A percentile compares a stretch with the other conserved stretches of the same genome.
phyloP scores from a whole-genome alignment of 1,139 yeast genomes.

The Kodamaea fungicola region DNA sequence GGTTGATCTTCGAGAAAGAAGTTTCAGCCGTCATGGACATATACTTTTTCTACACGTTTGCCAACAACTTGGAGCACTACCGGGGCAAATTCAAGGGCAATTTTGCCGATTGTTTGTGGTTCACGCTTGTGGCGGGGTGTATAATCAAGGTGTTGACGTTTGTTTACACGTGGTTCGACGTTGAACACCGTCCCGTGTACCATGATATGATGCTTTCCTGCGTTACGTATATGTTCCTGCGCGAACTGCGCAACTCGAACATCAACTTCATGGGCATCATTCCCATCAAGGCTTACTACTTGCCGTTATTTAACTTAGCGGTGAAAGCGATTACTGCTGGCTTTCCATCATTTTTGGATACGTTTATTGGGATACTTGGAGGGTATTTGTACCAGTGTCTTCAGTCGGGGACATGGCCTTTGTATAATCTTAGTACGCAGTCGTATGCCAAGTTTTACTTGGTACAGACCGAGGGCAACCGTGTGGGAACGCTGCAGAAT shows the following conservation, averaged over 20 bases:
- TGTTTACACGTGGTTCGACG: constrained; percentile 4
- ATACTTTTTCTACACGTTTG: constrained; percentile 55
- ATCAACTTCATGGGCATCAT: constrained; percentile 52
- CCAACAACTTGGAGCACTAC: constrained; percentile 48
- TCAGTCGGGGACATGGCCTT: constrained; percentile 50
- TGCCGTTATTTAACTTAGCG: constrained; percentile 54
- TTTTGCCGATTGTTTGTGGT: constrained; percentile 57
- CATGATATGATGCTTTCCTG: constrained; percentile 48
- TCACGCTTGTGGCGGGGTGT: constrained; percentile 43
- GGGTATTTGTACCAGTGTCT: constrained; percentile 61
- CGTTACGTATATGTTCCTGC: constrained; percentile 58
- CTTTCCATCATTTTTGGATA: constrained; percentile 31
- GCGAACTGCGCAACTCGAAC: constrained; percentile 47
- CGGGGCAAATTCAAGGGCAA: constrained; percentile 50
- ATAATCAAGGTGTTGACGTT: background rate
- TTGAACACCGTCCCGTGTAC: constrained; percentile 16
- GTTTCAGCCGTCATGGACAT: constrained; percentile 43
- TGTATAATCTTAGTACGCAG: constrained; percentile 28
- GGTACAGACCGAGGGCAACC: constrained; percentile 14
- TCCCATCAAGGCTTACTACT: constrained; percentile 55
- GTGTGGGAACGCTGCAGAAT: constrained; percentile 27
- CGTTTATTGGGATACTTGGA: constrained; percentile 47
- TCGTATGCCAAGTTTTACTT: constrained; percentile 9
- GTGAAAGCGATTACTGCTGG: constrained; percentile 47
- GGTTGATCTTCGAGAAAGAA: constrained; percentile 31